Evolutionary conservation across 148 eudicot genomes (phyloP).

Genomic region (Rhododendron simsii): DNA sequence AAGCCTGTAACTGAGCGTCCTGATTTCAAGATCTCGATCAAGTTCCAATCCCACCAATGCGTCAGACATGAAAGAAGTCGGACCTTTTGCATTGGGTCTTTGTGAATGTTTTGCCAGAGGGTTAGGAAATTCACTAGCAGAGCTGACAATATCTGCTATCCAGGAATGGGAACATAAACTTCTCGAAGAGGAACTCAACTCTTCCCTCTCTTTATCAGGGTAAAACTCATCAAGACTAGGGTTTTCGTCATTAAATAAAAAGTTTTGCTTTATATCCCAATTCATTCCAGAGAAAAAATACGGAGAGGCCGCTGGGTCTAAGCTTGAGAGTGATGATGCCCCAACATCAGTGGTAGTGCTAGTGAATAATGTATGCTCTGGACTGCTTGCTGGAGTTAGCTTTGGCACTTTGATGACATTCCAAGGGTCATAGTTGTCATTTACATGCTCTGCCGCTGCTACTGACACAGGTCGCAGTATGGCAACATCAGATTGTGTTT

Average conservation of each 20-base stretch:
- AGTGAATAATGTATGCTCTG: conserved; percentile 51
- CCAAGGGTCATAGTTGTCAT: conserved; percentile 23
- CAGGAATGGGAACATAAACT: conserved; percentile 43
- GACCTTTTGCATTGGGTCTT: conserved; percentile 24
- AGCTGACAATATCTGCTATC: conserved; percentile 31
- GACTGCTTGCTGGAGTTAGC: conserved; percentile 72
- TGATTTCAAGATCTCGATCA: conserved; percentile 17
- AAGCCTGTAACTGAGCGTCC: conserved; percentile 22
- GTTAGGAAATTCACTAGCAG: conserved; percentile 21
- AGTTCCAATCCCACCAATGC: conserved; percentile 21
- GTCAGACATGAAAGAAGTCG: conserved; percentile 22
- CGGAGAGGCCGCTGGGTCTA: conserved; percentile 43
- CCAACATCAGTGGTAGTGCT: conserved; percentile 46
- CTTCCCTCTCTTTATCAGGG: conserved; percentile 56
- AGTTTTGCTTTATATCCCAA: conserved; percentile 46
- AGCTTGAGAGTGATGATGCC: conserved; percentile 55
- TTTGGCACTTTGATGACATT: conserved; percentile 52
- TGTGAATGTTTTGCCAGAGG: conserved; percentile 22
- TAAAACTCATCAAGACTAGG: conserved; percentile 31
- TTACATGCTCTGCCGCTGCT: conserved; percentile 11
- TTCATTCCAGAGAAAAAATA: conserved; percentile 35
- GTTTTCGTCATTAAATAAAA: conserved; percentile 16
- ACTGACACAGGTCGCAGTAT: conserved; percentile 11
- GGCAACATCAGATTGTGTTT: conserved; percentile 29
- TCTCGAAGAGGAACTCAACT: conserved; percentile 38